Evolutionary conservation across 305 asterid genomes (phyloP).

Genomic region (Rubia occidens): DNA sequence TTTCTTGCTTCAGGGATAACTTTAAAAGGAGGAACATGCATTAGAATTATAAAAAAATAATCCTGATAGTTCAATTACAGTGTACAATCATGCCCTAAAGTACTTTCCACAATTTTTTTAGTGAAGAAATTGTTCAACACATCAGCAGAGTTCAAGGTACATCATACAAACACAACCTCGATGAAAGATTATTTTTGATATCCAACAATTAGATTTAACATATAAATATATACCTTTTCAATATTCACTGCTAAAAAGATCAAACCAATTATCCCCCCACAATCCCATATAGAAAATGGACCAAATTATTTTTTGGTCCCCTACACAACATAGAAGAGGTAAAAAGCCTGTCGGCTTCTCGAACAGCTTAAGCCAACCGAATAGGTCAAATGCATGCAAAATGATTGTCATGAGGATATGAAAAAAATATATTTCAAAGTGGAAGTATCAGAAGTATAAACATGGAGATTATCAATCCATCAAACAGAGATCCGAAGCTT

Average conservation of each 20-base stretch:
- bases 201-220: neutral
- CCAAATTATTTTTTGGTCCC: too few species aligned
- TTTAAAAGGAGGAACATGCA: neutral
- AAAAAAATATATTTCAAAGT: too few species aligned
- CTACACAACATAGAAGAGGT: too few species aligned
- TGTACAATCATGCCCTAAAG: neutral
- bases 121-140: neutral
- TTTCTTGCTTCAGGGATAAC: neutral
- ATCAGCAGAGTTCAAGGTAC: neutral
- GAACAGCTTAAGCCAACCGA: too few species aligned
- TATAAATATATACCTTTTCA: conserved; percentile 52
- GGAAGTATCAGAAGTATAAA: too few species aligned
- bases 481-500: too few species aligned
- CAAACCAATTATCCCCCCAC: conserved; percentile 36
- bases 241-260: conserved; percentile 42
- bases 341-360: too few species aligned
- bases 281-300: too few species aligned
- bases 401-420: too few species aligned
- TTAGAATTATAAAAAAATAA: neutral
- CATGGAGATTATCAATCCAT: too few species aligned
- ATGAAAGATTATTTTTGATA: neutral
- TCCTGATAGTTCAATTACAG: neutral
- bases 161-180: conserved; percentile 4
- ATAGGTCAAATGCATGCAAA: too few species aligned
- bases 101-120: neutral